Conservation (phyloP, 305 asterid species). For the Fraxinus floribunda region DNA sequence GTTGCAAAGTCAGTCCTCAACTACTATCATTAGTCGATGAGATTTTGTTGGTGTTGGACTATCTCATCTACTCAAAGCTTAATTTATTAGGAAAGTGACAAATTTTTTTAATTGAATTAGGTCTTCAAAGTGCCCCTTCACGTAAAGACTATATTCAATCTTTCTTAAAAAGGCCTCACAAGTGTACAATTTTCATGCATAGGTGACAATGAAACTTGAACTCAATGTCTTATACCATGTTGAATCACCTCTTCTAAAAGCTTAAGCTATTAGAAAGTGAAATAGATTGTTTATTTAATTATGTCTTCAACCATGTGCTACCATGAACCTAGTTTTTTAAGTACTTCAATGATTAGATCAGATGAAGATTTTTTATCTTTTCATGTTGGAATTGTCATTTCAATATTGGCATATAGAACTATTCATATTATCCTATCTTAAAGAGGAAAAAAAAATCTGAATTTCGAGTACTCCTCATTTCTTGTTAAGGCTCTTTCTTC, state of each 20-base stretch:
- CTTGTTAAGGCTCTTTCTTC: slow-evolving; percentile 1
- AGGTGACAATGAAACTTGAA: not conserved
- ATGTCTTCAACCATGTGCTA: not conserved
- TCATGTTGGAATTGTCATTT: not conserved
- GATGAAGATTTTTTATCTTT: not conserved
- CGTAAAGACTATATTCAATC: not conserved
- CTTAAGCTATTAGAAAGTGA: not conserved
- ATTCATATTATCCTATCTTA: not conserved
- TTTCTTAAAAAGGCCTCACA: not conserved
- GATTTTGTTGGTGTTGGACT: not conserved
- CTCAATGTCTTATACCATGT: not conserved
- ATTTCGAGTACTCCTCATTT: not conserved
- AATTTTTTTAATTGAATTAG: not conserved
- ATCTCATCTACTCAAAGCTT: not conserved
- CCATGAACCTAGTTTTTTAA: not conserved
- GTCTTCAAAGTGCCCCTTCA: not conserved
- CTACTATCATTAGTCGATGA: not conserved
- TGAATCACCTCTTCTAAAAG: too few relatives aligned
- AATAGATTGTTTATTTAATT: not conserved
- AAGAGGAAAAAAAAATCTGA: not conserved
- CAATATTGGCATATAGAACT: not conserved
- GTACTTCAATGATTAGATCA: not conserved
- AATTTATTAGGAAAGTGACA: not conserved
- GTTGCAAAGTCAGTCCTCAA: not conserved
- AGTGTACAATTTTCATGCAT: not conserved